Evolutionary conservation across 257 asterid species (phyloP).

Genomic region (Apocynum venetum): DNA sequence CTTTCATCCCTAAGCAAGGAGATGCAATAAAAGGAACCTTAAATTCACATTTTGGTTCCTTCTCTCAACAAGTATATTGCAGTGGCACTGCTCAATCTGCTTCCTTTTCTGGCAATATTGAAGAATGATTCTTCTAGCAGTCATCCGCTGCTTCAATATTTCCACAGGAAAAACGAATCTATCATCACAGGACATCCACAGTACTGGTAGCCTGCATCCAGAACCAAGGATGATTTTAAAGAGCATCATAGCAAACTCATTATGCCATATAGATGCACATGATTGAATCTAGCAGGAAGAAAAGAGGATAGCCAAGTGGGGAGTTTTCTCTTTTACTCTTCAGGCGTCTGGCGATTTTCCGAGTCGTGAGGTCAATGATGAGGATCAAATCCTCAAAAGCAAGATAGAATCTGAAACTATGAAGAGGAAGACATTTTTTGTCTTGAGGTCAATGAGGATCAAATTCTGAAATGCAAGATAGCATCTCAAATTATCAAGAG

Average conservation of each 20-base stretch:
- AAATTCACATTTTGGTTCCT: neutral
- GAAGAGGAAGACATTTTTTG: no score
- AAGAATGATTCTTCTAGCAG: no score
- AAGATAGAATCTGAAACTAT: no score
- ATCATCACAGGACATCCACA: no score
- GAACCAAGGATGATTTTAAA: neutral
- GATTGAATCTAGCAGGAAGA: neutral
- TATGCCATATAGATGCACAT: neutral
- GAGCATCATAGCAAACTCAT: neutral
- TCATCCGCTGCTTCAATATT: neutral
- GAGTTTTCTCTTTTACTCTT: neutral
- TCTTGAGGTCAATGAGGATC: neutral
- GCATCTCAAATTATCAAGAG: neutral
- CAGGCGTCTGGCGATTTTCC: neutral
- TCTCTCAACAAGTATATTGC: neutral
- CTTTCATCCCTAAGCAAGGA: neutral
- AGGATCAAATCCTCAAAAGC: neutral
- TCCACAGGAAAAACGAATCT: neutral
- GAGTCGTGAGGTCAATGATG: neutral
- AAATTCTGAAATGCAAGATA: neutral
- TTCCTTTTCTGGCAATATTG: no score
- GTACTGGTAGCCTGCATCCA: neutral
- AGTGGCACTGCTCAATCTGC: neutral
- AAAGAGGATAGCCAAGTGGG: neutral
- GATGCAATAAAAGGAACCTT: neutral